Base-by-base conservation (phyloP, 106 monocot species). In the Dendrobium catenatum region DNA sequence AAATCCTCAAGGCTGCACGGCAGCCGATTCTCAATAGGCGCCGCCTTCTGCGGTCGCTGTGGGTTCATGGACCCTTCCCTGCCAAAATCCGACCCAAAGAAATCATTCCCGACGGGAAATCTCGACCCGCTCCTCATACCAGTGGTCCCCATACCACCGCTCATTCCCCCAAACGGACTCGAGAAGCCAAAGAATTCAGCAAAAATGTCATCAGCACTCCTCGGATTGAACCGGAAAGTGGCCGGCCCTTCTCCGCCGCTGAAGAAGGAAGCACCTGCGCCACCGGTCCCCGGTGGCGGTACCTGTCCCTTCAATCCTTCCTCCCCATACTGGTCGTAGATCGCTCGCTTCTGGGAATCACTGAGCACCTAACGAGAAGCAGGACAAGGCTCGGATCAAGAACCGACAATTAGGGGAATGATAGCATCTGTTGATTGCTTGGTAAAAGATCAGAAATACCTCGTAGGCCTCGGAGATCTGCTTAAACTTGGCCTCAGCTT, bases 391-490 rank as follows among this genome's bases (percentile, higher is more conserved):
- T 0, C 24, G 76, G 48, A 49, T 76, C 24, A 47, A 49, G 13
- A 49, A 46, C 44, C 7, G 47, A 43, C 40, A 31, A 8, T 68
- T 17, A 70, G 41, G 43, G 5, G 40, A 43, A 43, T n/a, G 22
- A 46, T 46, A 17, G 2, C n/a, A 46, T 26, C n/a, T 5, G 26
- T 22, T 8, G 46, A 48, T 11, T 74, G 42, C 42, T 8, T 6
- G 20, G 3, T 13, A 49, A 26, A 15, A 4, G 24, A 43, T 56
- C 44, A 1, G 68, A 81, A 46, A 16, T 37, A 91, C 95, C 31
- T 95, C 93, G 80, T 95, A 95, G 70, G 95, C 93, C 75, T 95
- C 95, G 6, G 95, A 93, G 86, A 95, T 93, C 88, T 91, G 89
- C 83, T 95, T 93, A 85, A 95, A 95, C 86, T 91, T 95, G 74